Evolutionary conservation across 805 yeast species (phyloP), one percentile per base, ranked within the genome.

Genomic region (Lipomyces sp.): DNA sequence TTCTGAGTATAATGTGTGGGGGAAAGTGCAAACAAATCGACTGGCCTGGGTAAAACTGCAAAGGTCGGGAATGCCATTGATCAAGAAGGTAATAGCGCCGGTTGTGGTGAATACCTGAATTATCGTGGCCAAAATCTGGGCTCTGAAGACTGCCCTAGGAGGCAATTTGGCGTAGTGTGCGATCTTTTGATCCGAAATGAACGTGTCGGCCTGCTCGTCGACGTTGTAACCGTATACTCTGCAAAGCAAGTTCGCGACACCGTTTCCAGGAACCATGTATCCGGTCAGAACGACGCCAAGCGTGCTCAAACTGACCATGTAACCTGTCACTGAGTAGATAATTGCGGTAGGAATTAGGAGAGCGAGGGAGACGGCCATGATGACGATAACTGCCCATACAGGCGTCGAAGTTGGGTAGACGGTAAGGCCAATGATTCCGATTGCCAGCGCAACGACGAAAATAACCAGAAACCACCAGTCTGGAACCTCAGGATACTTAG

Each of bases 381-480:
- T 86, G 67, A 87, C 81, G 65, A 86, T 80, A 30, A 88, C 77
- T 0, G 88, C 88, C 88, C 88, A 87, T 29, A 86, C 80, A 0
- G 90, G 89, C 1, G 88, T 83, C n/a, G n/a, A n/a, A n/a, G 59
- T 83, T 83, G 76, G 79, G 77, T 82, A 83, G 1, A 75, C 77
- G 53, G 78, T 72, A 50, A 82, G 74, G 42, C 80, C 75, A 15
- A 78, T 80, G 50, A 64, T 57, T 30, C 69, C 69, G 18, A 65
- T 32, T 29, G 60, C 77, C 63, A 75, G 81, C 76, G 82, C 76
- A 54, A 83, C 76, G 1, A 80, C 69, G 7, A 86, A 78, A 34
- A 87, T 79, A 13, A 79, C 69, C n/a, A 85, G 64, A 53, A 83
- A 88, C 90, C 92, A 87, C 87, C 88, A 86, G 70, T 86, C 89